Evolutionary conservation across 768 basidiomycete genomes (phyloP), one percentile per base, ranked within the genome.

Genomic region (Cubamyces lactineus): DNA sequence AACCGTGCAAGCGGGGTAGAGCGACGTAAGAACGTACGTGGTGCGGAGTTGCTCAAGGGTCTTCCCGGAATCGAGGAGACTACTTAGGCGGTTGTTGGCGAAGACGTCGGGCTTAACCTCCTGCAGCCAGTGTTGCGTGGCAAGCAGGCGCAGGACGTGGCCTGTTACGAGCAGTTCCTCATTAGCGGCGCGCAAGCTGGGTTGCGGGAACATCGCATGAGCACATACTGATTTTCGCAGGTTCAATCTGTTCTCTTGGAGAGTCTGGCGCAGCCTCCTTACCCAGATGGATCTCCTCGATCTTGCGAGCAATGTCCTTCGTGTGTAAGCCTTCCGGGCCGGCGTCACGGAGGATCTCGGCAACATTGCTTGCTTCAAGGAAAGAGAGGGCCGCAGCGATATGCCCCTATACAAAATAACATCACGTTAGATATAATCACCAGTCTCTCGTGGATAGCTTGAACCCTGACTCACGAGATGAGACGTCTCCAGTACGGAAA

Each of bases 121-220:
- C 1, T 56, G 60, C 45, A 71, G 50, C 42, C 63, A 53, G 47
- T 71, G 67, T 24, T 61, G 49, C 1, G 66, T 61, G 6, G 68
- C 65, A 5, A 69, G 63, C 17, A 66, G 42, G 0, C 70, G 16
- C n/a, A 65, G 24, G n/a, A 65, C 23, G 23, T 49, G 63, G 17
- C 40, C 63, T 65, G 53, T 7, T 17, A 19, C 17, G 8, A 6
- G 23, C 5, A 28, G 21, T 46, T 26, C 13, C 16, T 5, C n/a
- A 16, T 26, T 13, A 40, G 13, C 4, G 2, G 4, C 90, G 75
- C 50, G 90, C 81, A 70, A 91, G 89, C 69, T 91, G 87, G 0
- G 89, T 88, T 11, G 89, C 89, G 45, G 92, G 80, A 24, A 91
- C n/a, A 78, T 46, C 91, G 86, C 48, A 93, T 80, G 39, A 84